Evolutionary conservation across 306 rosid genomes (phyloP), one percentile per base, ranked within the genome.

Genomic region (Cucurbita ficifolia): DNA sequence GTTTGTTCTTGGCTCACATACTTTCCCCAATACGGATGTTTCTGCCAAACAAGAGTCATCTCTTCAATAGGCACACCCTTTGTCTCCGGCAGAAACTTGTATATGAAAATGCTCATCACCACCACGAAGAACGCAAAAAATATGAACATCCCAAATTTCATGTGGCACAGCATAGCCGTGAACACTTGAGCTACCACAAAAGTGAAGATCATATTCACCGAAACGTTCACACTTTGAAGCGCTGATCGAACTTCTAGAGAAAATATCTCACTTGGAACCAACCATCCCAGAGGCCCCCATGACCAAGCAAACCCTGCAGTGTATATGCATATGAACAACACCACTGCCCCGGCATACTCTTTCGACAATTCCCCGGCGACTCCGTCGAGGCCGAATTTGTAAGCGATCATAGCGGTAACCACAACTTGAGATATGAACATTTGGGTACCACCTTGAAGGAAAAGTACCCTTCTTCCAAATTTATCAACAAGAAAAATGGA

Each of bases 281-380:
- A 74, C 96, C 97, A 92, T 0, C 92, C 96, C 2, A 92, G 78
- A 64, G 96, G 96, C 5, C 96, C 97, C 97, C 96, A 92, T 1
- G 94, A 89, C 94, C 95, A 92, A 0, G 90, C 96, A 16, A 46
- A 92, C 40, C 88, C 92, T 0, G 89, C 72, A 8, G 88, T 90
- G 14, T 85, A 86, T 0, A 76, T 6, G n/a, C 96, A 89, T 3
- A 89, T 89, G 7, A 85, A 55, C 19, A 42, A 16, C 22, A 89
- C 95, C 60, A 89, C 24, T 2, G 46, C 54, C 52, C 13, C 0
- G 1, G 95, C 92, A 75, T 86, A 92, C 82, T 82, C 75, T n/a
- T 46, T 57, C 0, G 90, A 80, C 35, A 92, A 46, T 8, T 8
- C 51, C 1, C 88, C 97, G 1, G 94, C 90, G 53, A 79, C 83